phyloP scores from a whole-genome alignment of 768 basidiomycete genomes.

The Termitomyces sp. region DNA sequence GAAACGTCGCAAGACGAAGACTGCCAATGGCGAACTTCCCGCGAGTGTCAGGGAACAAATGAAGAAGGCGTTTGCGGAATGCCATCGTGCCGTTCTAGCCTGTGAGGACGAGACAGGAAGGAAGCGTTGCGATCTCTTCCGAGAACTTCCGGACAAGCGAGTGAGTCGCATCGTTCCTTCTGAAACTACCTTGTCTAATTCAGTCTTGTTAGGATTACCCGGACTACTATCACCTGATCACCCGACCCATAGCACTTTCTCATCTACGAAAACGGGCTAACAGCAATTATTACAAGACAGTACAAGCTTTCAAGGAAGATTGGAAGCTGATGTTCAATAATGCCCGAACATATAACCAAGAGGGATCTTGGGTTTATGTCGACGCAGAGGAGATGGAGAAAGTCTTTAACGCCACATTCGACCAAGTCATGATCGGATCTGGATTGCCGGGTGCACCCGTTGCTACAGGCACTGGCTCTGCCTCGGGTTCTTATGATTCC shows the following conservation, averaged over 20 bases:
- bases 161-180: slow-evolving; percentile 30
- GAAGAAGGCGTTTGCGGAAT: slow-evolving; percentile 81
- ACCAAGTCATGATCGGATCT: slow-evolving; percentile 56
- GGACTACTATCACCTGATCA: slow-evolving; percentile 89
- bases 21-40: slow-evolving; percentile 43
- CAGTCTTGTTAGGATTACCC: slow-evolving; percentile 64
- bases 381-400: slow-evolving; percentile 95
- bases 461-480: slow-evolving; percentile 28
- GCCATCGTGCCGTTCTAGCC: slow-evolving; percentile 65
- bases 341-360: slow-evolving; percentile 89
- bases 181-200: slow-evolving; percentile 9
- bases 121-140: slow-evolving; percentile 83
- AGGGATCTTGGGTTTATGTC: slow-evolving; percentile 92
- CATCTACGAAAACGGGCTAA: slow-evolving; percentile 76
- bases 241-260: slow-evolving; percentile 81
- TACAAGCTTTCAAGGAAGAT: slow-evolving; percentile 69
- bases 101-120: slow-evolving; percentile 72
- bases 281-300: slow-evolving; percentile 65
- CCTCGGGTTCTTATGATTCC: slow-evolving; percentile 54
- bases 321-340: slow-evolving; percentile 93
- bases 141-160: slow-evolving; percentile 76
- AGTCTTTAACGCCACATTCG: slow-evolving; percentile 70
- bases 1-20: slow-evolving; percentile 85
- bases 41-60: slow-evolving; percentile 63
- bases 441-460: slow-evolving; percentile 70